Evolutionary conservation across 805 yeast genomes (phyloP), one percentile per base, ranked within the genome.

Genomic region (Yarrowia sp.): DNA sequence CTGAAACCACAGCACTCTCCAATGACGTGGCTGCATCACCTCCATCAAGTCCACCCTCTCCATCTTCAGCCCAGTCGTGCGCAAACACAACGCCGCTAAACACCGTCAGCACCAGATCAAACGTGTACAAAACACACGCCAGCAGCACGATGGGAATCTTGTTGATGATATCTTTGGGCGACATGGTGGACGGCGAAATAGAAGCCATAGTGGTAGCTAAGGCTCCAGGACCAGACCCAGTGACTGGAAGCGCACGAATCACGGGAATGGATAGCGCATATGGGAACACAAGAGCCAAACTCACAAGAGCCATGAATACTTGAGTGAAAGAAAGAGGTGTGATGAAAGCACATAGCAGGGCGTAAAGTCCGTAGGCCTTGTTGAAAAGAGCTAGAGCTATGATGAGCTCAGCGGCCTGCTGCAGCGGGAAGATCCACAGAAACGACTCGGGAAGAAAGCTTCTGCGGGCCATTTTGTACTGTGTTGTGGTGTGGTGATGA

Each of bases 401-500:
- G 51, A 58, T 58, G 22, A 58, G 64, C 43, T 58, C 64, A 1
- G 64, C 64, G 41, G 64, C 64, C 42, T 58, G 64, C 33, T 58
- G 64, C 15, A 58, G 51, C 2, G 64, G 64, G 18, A 58, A 58
- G n/a, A 58, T 17, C 51, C 64, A 43, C 50, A 58, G 28, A 43
- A 58, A 43, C 35, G 64, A 58, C 64, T 58, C 51, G 41, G 64
- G 64, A 18, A 58, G 51, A 28, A 33, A 58, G 15, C 64, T 44
- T 22, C 61, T 14, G 7, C 61, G 61, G 47, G 61, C 61, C 61
- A 55, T 53, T n/a, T 8, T 14, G 47, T n/a, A n/a, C n/a, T n/a
- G n/a, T 9, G 47, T n/a, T 2, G 47, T 22, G 28, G 28, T 22
- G n/a, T 18, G 47, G 15, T 18, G 47, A 4, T 22, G 47, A 7